These are phyloP conservation scores for Aspergillus brasiliensis DNA, from an alignment of 2,329 filamentous ascomycete species.

Conservation along the genomic window DNA sequence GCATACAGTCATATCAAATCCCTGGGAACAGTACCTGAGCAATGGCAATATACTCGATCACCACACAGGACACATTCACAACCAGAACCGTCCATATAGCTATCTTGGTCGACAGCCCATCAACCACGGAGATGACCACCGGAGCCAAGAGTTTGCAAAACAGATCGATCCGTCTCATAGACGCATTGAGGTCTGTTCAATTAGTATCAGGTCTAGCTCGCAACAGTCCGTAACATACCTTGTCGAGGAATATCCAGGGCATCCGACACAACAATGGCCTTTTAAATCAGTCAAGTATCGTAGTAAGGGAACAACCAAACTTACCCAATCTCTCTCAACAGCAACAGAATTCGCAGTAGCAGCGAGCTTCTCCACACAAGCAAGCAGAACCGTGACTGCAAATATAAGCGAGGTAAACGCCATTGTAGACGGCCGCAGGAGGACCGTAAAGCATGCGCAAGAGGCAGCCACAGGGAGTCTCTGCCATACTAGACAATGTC, in stretches of 20 bases:
- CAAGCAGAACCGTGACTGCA: constrained; percentile 52
- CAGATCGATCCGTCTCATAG: constrained; percentile 61
- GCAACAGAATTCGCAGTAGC: constrained; percentile 67
- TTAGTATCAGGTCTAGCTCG: background rate
- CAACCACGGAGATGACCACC: constrained; percentile 53
- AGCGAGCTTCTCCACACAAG: constrained; percentile 69
- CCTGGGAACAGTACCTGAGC: constrained; percentile 28
- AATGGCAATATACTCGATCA: constrained; percentile 46
- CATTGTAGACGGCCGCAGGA: constrained; percentile 24
- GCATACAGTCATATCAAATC: background rate
- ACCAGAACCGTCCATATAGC: constrained; percentile 52
- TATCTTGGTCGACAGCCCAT: constrained; percentile 45
- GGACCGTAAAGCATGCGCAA: constrained; percentile 50
- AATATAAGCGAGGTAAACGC: constrained; percentile 30
- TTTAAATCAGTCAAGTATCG: background rate
- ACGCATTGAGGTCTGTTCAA: constrained; percentile 49
- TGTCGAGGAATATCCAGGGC: constrained; percentile 44
- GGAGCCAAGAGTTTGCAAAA: constrained; percentile 60
- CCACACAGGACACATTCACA: constrained; percentile 47
- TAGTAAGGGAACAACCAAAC: constrained; percentile 13
- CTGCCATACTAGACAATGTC: constrained; percentile 33
- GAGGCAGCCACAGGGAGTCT: constrained; percentile 48
- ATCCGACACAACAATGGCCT: constrained; percentile 37
- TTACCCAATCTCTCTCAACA: constrained; percentile 70
- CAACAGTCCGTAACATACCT: constrained; percentile 30